Percentiles rank a stretch among this genome's conserved stretches.
Conservation (phyloP, 2,329 filamentous ascomycete species). For the Cryphonectria carpinicola region DNA sequence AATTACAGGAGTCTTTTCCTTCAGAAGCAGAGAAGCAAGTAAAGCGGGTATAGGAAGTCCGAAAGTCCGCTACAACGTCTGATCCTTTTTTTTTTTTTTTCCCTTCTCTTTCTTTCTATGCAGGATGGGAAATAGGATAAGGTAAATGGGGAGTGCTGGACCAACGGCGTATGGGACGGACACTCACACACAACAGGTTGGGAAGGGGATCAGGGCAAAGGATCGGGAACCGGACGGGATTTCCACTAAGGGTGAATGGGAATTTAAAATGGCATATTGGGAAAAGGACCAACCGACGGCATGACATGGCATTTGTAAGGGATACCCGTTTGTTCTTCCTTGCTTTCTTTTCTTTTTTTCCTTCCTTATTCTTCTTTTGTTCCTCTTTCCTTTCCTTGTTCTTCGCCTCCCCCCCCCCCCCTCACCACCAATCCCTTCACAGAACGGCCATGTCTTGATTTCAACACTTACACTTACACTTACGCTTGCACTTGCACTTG, state of each 20-base stretch:
- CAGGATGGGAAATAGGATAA: slow-evolving; percentile 11
- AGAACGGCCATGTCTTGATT: neutral
- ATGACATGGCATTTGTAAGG: slow-evolving; percentile 33
- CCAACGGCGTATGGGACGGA: slow-evolving; percentile 29
- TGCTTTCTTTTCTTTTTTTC: slow-evolving; percentile 16
- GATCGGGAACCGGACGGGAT: slow-evolving; percentile 1
- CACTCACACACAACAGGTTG: slow-evolving; percentile 15
- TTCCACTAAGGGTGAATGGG: slow-evolving; percentile 13
- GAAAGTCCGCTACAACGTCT: neutral
- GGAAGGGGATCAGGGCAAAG: slow-evolving; percentile 21
- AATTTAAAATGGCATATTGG: slow-evolving; percentile 21
- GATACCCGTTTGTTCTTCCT: slow-evolving; percentile 32
- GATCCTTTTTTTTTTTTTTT: neutral
- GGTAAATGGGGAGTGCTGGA: slow-evolving; percentile 22
- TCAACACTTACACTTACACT: neutral
- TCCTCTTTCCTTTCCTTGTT: too few species aligned
- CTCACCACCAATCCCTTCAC: neutral
- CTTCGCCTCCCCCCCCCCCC: too few species aligned
- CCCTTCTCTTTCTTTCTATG: neutral
- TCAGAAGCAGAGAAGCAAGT: neutral
- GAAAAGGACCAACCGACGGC: slow-evolving; percentile 24
- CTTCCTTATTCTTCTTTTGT: neutral
- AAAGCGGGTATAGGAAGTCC: neutral
- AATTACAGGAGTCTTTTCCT: neutral
- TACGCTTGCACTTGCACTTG: neutral